Conservation (phyloP, 2,329 filamentous ascomycete genomes). For the Fusarium clavum region DNA sequence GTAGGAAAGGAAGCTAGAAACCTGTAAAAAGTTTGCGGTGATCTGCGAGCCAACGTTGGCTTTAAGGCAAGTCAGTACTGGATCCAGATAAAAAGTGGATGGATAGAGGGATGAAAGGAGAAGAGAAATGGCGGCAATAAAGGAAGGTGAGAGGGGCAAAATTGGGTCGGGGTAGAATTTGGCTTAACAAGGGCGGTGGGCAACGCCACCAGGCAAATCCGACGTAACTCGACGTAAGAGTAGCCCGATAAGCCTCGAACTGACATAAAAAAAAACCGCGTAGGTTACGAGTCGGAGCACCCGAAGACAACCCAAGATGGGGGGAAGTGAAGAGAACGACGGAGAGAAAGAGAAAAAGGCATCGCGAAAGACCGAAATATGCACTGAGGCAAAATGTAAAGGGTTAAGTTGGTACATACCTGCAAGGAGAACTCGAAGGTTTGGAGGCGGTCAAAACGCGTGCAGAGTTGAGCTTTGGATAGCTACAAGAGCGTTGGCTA, state of each 20-base stretch:
- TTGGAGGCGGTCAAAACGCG: constrained; percentile 47
- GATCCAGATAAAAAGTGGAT: constrained; percentile 24
- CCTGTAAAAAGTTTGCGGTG: constrained; percentile 19
- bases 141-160: constrained; percentile 43
- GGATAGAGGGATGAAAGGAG: constrained; percentile 18
- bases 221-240: constrained; percentile 38
- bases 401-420: constrained; percentile 31
- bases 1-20: constrained; percentile 33
- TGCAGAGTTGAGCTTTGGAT: constrained; percentile 23
- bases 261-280: constrained; percentile 22
- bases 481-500: constrained; percentile 26
- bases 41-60: constrained; percentile 42
- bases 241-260: constrained; percentile 21
- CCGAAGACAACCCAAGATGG: background rate
- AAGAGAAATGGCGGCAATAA: constrained; percentile 32
- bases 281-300: constrained; percentile 8
- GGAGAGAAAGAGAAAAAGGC: background rate
- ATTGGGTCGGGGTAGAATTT: constrained; percentile 42
- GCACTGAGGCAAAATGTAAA: background rate
- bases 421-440: constrained; percentile 33
- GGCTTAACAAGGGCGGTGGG: constrained; percentile 42
- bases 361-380: background rate
- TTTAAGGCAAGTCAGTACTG: constrained; percentile 34
- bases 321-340: background rate
- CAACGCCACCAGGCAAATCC: constrained; percentile 48